Conservation (phyloP, 164 flowering plant species). For the Protea cynaroides region DNA sequence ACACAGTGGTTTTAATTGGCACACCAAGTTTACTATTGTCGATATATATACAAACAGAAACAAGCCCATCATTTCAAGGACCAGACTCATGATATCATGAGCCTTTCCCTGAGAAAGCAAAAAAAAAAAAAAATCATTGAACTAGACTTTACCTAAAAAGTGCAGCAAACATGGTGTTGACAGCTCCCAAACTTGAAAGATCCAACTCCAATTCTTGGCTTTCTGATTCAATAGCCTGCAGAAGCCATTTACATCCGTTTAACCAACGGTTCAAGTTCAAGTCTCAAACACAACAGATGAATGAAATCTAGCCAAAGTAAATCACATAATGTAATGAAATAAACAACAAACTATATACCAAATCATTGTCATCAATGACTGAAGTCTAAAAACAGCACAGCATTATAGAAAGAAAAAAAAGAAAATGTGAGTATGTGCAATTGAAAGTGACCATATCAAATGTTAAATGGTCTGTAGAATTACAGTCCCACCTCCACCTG, state of each 20-base stretch:
- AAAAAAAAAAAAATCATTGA: neutral
- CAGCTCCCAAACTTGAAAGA: conserved; percentile 89
- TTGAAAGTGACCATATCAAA: neutral
- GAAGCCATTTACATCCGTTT: neutral
- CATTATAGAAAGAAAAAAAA: neutral
- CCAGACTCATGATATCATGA: neutral
- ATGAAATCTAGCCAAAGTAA: neutral
- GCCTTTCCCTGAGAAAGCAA: neutral
- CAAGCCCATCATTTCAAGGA: conserved; percentile 1
- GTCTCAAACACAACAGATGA: neutral
- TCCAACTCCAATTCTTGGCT: conserved; percentile 90
- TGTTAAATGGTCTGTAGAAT: neutral
- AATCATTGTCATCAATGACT: neutral
- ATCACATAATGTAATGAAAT: neutral
- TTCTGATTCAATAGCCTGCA: conserved; percentile 88
- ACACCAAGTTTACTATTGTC: conserved; percentile 87
- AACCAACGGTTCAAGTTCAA: neutral
- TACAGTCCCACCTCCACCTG: neutral
- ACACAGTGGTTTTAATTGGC: conserved; percentile 91
- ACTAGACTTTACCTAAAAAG: conserved; percentile 60
- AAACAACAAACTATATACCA: neutral
- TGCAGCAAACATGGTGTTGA: conserved; percentile 97
- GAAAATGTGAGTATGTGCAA: neutral
- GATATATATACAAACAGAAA: conserved; percentile 6
- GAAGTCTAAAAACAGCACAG: neutral